Evolutionary conservation across 2,329 filamentous ascomycete species (phyloP), one percentile per base, ranked within the genome.

Genomic region (Fusarium verrucosum): DNA sequence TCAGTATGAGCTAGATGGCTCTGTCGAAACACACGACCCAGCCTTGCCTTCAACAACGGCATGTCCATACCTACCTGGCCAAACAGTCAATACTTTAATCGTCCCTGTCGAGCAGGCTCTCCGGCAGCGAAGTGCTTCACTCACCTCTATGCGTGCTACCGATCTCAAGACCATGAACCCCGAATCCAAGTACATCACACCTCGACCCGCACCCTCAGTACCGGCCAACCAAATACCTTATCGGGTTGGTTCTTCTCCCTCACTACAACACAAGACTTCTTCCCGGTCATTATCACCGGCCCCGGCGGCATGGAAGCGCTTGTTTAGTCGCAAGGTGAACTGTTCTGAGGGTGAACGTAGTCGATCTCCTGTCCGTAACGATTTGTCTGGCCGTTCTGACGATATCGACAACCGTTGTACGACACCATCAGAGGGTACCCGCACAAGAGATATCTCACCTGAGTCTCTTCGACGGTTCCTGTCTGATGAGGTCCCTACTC

Each of bases 11-110:
- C 77, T 97, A 37, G 88, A 97, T 76, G 88, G 89, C 68, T 87
- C 89, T 43, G 82, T 87, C 30, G 94, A 97, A 77, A 87, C 86
- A 47, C 87, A 92, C 75, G 92, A 97, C 74, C 81, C 89, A 25
- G 79, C 86, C 3, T 82, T 90, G 69, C 89, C 91, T 17, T 89
- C 85, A 11, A 97, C 94, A 3, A 93, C 87, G 4, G 79, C 85
- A 38, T 98, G 94, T 73, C 93, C 94, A 32, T 88, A 94, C 64
- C 84, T 97, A 23, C 94, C 94, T 5, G 94, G 94, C 14, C 94
- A 97, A 76, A 85, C 85, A 3, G 87, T 97, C 74, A 97, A 98
- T 78, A 86, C 92, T 14, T 81, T 98, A 53, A 88, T 91, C 51
- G 87, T 98, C 11, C 94, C 94, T 14, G 80, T 87, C 30, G 90